These are phyloP conservation scores for Haplographium delicatum DNA, from an alignment of 495 filamentous ascomycete species.

Conservation along the genomic window DNA sequence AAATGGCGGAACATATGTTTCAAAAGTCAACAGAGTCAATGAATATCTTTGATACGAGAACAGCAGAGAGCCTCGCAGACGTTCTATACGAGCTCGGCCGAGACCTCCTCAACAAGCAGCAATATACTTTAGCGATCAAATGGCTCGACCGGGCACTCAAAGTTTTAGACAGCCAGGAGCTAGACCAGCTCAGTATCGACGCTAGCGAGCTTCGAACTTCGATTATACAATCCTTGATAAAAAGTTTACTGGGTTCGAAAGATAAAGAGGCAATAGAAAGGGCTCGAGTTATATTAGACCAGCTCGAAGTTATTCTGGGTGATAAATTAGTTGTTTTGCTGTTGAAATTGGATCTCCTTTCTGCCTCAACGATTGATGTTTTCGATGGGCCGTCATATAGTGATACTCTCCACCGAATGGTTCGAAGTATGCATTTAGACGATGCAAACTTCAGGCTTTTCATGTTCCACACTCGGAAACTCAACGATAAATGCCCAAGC, in stretches of 20 bases:
- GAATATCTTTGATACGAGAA: conserved; percentile 38
- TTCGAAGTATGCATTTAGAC: conserved; percentile 49
- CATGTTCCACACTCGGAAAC: conserved; percentile 62
- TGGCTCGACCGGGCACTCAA: conserved; percentile 74
- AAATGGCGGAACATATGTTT: conserved; percentile 76
- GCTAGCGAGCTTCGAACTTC: conserved; percentile 59
- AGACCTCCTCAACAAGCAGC: conserved; percentile 44
- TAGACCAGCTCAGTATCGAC: conserved; percentile 51
- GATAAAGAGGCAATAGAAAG: conserved; percentile 40
- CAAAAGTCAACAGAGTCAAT: conserved; percentile 43
- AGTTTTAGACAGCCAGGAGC: conserved; percentile 48
- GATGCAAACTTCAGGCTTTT: conserved; percentile 64
- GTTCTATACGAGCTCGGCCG: conserved; percentile 68
- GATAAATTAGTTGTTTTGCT: conserved; percentile 59
- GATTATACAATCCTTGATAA: conserved; percentile 58
- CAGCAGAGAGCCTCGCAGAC: conserved; percentile 64
- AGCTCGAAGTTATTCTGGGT: conserved; percentile 56
- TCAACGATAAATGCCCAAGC: conserved; percentile 48
- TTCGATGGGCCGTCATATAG: conserved; percentile 47
- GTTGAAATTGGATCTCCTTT: conserved; percentile 63
- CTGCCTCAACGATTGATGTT: conserved; percentile 34
- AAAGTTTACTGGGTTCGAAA: conserved; percentile 42
- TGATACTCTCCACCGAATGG: conserved; percentile 47
- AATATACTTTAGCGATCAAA: conserved; percentile 50
- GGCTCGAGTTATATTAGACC: conserved; percentile 52